A percentile compares a stretch with the other conserved stretches of the same genome.
Conservation (phyloP, 305 asterid species). For the Fraxinus velutina region DNA sequence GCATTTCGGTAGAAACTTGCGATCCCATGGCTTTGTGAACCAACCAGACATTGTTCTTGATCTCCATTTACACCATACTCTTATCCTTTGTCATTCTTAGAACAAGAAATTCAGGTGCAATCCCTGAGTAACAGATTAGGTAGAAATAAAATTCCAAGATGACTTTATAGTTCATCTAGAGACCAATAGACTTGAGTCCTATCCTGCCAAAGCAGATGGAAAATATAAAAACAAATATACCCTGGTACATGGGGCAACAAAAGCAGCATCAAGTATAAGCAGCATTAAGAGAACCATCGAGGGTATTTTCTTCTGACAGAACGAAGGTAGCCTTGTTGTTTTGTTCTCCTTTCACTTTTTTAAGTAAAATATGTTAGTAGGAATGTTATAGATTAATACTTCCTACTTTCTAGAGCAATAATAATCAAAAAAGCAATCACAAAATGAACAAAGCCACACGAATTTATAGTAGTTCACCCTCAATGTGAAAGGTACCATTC, state of each 20-base stretch:
- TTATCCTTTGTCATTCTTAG: neutral
- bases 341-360: neutral
- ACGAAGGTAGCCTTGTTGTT: neutral
- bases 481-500: neutral
- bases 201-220: neutral
- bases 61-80: neutral
- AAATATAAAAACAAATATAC: neutral
- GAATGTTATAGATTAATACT: neutral
- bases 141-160: neutral
- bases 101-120: neutral
- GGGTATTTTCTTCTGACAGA: neutral
- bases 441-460: neutral
- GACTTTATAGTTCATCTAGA: neutral
- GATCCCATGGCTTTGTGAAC: neutral
- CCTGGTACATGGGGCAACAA: neutral
- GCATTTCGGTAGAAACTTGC: neutral
- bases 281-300: neutral
- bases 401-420: neutral
- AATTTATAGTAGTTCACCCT: neutral
- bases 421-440: neutral
- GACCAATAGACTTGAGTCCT: neutral
- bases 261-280: neutral
- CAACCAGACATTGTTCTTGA: neutral
- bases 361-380: neutral
- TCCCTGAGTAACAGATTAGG: neutral